Percentiles rank a stretch among this genome's conserved stretches.
phyloP scores from a whole-genome alignment of 2,329 filamentous ascomycete genomes.

The Colletotrichum lindemuthianum region DNA sequence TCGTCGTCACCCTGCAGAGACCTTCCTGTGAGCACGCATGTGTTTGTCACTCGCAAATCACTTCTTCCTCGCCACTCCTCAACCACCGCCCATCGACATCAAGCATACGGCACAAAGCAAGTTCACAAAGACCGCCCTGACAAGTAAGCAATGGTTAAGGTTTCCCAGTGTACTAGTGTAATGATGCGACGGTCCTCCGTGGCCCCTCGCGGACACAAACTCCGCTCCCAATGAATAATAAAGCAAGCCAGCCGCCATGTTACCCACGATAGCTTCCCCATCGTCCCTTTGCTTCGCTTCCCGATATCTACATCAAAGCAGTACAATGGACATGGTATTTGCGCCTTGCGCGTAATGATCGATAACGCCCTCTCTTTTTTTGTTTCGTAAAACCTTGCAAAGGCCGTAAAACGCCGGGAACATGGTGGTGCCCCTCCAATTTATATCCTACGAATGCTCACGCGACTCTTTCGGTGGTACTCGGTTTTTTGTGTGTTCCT shows the following conservation, averaged over 20 bases:
- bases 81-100: too few species aligned
- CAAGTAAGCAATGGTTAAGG: too few species aligned
- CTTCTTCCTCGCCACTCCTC: too few species aligned
- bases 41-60: too few species aligned
- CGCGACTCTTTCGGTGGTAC: slow-evolving; percentile 26
- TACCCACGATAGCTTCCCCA: slow-evolving; percentile 1
- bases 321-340: slow-evolving; percentile 32
- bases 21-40: too few species aligned
- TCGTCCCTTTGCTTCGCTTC: slow-evolving; percentile 9
- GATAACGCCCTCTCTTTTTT: slow-evolving; percentile 24
- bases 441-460: slow-evolving; percentile 23
- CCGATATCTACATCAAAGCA: slow-evolving; percentile 33
- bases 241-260: not conserved
- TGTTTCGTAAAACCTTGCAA: slow-evolving; percentile 14
- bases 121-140: too few species aligned
- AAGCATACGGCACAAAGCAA: too few species aligned
- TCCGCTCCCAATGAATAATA: not conserved
- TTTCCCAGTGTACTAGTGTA: too few species aligned
- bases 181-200: too few species aligned
- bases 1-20: too few species aligned
- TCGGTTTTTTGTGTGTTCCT: slow-evolving; percentile 12
- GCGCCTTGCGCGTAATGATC: slow-evolving; percentile 24
- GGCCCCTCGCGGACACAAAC: too few species aligned
- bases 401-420: slow-evolving; percentile 30
- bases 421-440: slow-evolving; percentile 15